Evolutionary conservation across 192 early-diverging fungal species (phyloP), one percentile per base, ranked within the genome.

Genomic region (Backusella sp.): DNA sequence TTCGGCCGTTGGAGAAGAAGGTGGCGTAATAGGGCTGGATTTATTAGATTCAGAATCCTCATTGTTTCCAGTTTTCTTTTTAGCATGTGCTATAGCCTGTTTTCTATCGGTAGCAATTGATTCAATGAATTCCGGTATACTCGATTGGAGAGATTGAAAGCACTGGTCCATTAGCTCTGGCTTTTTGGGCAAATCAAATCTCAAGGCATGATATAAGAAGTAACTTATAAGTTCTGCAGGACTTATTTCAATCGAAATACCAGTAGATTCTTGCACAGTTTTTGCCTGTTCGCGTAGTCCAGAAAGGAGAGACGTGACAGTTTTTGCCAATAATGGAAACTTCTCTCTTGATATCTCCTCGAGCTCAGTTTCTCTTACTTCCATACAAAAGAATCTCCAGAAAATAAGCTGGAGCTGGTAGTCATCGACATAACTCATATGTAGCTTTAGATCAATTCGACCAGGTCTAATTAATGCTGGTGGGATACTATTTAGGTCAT

Each of bases 381-480:
- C 39, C n/a, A 62, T 46, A 26, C 68, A 69, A 67, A 76, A 77
- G 68, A 75, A 73, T 19, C 71, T 70, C 49, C 68, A 44, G 74
- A 81, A 87, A 79, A 87, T 85, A 17, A 77, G 78, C 1, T 73
- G 65, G 23, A 83, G 74, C 75, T 87, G 86, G 44, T 80, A 77
- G 14, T 82, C 62, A 35, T 85, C 82, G 1, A 84, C 82, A 73
- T 84, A 82, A 17, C 84, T 84, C 76, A 88, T 77, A 41, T 85
- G 76, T 56, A 88, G 69, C 77, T 86, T 84, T 37, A 81, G 70
- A 53, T 88, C 87, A 59, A 86, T 73, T 26, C 87, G 87, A 36
- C 87, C 87, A 70, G 87, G 87, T 41, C 87, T 84, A 65, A 86
- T 76, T 66, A 88, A 75, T 30, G 87, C 87, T 21, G 87, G 85